Percentiles rank a stretch among this genome's conserved stretches.
phyloP scores from a whole-genome alignment of 2,329 filamentous ascomycete genomes.

The Myriosclerotinia scirpicola region DNA sequence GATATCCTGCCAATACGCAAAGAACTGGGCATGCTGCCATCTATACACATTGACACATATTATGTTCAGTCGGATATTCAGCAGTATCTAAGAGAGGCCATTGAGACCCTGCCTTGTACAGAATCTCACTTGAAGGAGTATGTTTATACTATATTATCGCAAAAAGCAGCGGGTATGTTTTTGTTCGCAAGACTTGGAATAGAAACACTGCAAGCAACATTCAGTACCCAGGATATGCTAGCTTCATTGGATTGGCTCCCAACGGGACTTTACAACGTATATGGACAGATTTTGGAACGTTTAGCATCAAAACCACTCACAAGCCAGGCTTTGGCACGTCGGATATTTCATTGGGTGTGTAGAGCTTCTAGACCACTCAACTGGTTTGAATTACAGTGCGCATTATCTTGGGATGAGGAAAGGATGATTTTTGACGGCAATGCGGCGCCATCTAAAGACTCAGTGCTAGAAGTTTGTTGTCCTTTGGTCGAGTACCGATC shows the following conservation, averaged over 20 bases:
- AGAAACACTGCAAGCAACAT: conserved; percentile 20
- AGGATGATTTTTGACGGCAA: conserved; percentile 19
- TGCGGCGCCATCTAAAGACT: conserved; percentile 12
- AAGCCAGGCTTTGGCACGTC: conserved; percentile 11
- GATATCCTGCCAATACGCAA: conserved; percentile 19
- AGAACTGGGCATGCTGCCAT: conserved; percentile 5
- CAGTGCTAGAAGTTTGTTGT: conserved; percentile 18
- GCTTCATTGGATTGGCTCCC: conserved; percentile 18
- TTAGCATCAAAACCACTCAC: conserved; percentile 7
- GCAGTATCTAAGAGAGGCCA: conserved; percentile 18
- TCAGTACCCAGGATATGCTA: conserved; percentile 22
- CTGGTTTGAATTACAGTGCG: conserved; percentile 20
- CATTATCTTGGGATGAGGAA: conserved; percentile 20
- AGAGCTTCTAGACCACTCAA: conserved; percentile 18
- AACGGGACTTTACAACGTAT: conserved; percentile 20
- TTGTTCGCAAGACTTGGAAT: conserved; percentile 18
- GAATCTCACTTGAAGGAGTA: conserved; percentile 23
- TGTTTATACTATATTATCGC: conserved; percentile 17
- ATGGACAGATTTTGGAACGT: conserved; percentile 16
- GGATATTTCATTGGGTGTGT: conserved; percentile 20
- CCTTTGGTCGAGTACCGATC: conserved; percentile 18
- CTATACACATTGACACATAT: conserved; percentile 14
- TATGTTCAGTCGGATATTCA: conserved; percentile 13
- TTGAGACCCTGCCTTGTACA: conserved; percentile 15
- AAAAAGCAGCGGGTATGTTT: conserved; percentile 22